Percentiles rank a stretch among this genome's conserved stretches.
Conservation (phyloP, 371 early-diverging fungal species). For the Mucor saturninus region DNA sequence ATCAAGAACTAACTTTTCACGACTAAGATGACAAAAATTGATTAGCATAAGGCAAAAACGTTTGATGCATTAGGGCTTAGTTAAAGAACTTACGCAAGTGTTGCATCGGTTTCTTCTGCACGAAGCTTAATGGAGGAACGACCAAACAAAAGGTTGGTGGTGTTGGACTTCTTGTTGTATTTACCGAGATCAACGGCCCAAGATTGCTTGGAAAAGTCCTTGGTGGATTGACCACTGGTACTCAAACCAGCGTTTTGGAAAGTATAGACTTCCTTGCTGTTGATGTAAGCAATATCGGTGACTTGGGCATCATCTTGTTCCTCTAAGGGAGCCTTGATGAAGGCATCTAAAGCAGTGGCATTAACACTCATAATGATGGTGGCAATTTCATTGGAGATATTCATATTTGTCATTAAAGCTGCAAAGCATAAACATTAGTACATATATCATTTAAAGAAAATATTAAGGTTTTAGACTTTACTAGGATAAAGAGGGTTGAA, state of each 20-base stretch:
- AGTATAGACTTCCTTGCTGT: conserved; percentile 43
- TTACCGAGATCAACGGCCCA: conserved; percentile 57
- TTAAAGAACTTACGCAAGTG: conserved; percentile 39
- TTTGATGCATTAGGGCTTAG: conserved; percentile 1
- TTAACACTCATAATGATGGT: conserved; percentile 55
- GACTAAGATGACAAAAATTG: conserved; percentile 25
- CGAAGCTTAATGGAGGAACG: conserved; percentile 59
- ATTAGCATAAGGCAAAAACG: neutral
- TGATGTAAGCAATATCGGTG: conserved; percentile 49
- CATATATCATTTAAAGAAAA: neutral
- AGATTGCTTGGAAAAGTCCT: conserved; percentile 60
- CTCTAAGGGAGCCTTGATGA: conserved; percentile 37
- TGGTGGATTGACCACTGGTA: conserved; percentile 62
- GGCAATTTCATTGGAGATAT: conserved; percentile 50
- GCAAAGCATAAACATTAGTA: conserved; percentile 1
- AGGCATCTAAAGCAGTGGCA: conserved; percentile 39
- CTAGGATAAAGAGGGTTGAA: conserved; percentile 52
- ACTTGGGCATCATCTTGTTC: conserved; percentile 32
- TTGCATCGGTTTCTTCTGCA: conserved; percentile 57
- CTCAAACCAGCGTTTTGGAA: conserved; percentile 49
- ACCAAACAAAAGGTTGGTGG: conserved; percentile 41
- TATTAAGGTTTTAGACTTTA: conserved; percentile 25
- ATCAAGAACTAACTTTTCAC: conserved; percentile 58
- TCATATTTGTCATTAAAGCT: conserved; percentile 39
- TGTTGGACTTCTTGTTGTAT: conserved; percentile 35